Conservation (phyloP, 1,284 basidiomycete genomes). For the Fomitopsis palustris region DNA sequence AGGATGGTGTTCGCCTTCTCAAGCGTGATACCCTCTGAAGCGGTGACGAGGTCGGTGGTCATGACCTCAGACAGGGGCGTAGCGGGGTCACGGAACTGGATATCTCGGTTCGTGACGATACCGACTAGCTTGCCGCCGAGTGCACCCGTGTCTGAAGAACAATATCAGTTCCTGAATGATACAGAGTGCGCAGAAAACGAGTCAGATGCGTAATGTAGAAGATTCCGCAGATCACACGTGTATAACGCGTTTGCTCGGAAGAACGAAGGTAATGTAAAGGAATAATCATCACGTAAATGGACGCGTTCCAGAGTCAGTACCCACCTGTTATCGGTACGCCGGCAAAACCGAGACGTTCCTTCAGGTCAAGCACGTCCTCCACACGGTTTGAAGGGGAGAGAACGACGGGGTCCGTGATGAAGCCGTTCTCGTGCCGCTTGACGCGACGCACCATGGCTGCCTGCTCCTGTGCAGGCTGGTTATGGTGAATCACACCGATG, state of each 20-base stretch:
- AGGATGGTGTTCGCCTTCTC: slow-evolving; percentile 93
- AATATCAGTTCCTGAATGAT: slow-evolving; percentile 6
- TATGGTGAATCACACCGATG: slow-evolving; percentile 99
- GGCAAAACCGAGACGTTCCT: slow-evolving; percentile 90
- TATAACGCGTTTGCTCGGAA: slow-evolving; percentile 71
- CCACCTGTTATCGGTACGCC: slow-evolving; percentile 97
- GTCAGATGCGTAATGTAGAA: slow-evolving; percentile 21
- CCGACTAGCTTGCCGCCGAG: slow-evolving; percentile 91
- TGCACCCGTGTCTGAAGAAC: slow-evolving; percentile 72
- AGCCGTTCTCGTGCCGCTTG: slow-evolving; percentile 98
- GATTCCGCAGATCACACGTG: slow-evolving; percentile 69
- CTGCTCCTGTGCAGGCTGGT: slow-evolving; percentile 85
- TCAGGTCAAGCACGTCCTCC: slow-evolving; percentile 92
- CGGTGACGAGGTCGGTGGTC: slow-evolving; percentile 85
- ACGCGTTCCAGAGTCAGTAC: slow-evolving; percentile 20
- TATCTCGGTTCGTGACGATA: slow-evolving; percentile 95
- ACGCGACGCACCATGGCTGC: slow-evolving; percentile 97
- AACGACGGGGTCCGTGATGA: slow-evolving; percentile 94
- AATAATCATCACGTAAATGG: slow-evolving; percentile 41
- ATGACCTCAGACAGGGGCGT: slow-evolving; percentile 84
- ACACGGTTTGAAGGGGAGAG: slow-evolving; percentile 78
- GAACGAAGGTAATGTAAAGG: slow-evolving; percentile 79
- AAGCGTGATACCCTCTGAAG: slow-evolving; percentile 83
- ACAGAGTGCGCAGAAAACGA: neutral
- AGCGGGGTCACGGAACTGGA: slow-evolving; percentile 83